Conservation (phyloP, 129 eudicot species). For the Lonicera japonica region DNA sequence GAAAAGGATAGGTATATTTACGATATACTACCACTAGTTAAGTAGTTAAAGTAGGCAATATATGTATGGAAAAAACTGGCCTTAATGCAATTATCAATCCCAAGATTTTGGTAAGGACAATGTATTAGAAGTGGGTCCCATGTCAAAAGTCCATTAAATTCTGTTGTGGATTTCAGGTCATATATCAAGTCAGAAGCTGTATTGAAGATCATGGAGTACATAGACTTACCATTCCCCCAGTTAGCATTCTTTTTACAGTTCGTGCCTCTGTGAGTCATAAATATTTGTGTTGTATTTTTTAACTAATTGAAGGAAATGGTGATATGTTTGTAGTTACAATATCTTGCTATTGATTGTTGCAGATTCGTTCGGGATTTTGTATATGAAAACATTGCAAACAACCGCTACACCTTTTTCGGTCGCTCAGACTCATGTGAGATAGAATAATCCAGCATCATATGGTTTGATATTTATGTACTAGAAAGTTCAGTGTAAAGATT, state of each 20-base stretch:
- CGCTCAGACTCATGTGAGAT: conserved; percentile 89
- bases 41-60: background rate
- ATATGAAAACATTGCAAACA: conserved; percentile 83
- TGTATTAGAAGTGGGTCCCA: background rate
- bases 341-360: conserved; percentile 17
- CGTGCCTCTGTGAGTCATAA: conserved; percentile 66
- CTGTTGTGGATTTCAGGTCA: conserved; percentile 44
- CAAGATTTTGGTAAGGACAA: background rate
- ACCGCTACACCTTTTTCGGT: conserved; percentile 80
- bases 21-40: background rate
- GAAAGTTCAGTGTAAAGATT: background rate
- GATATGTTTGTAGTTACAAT: background rate
- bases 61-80: background rate
- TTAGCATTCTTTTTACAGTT: conserved; percentile 82
- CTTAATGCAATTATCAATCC: background rate
- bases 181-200: conserved; percentile 96
- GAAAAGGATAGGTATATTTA: conserved; percentile 61
- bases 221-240: conserved; percentile 93
- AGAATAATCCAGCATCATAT: conserved; percentile 12
- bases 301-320: background rate
- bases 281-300: background rate
- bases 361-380: conserved; percentile 79
- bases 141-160: background rate
- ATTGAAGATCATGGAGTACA: conserved; percentile 93
- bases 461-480: background rate